These are phyloP conservation scores for Acrodontium crateriforme DNA, from an alignment of 2,329 filamentous ascomycete genomes.

Conservation along the genomic window DNA sequence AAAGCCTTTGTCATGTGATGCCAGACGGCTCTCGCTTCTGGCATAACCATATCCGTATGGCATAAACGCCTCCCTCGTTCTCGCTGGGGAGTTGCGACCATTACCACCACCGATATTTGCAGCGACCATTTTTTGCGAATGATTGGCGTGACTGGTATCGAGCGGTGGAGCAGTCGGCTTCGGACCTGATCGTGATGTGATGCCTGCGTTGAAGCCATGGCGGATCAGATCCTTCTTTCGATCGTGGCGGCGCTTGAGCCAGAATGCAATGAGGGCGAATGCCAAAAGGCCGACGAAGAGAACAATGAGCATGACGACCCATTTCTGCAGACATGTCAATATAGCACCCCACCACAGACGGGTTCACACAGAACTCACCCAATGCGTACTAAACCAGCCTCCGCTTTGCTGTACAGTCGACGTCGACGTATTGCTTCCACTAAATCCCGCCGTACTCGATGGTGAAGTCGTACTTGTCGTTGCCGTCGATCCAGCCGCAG, in stretches of 20 bases:
- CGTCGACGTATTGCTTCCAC: too few relatives aligned
- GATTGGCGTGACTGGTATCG: constrained; percentile 5
- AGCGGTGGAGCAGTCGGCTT: constrained; percentile 4
- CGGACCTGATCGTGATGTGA: constrained; percentile 18
- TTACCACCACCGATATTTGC: constrained; percentile 3
- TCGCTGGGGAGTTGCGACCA: constrained; percentile 14
- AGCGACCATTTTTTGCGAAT: constrained; percentile 1
- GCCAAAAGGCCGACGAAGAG: constrained; percentile 54
- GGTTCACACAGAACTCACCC: too few relatives aligned
- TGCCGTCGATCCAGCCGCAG: background rate
- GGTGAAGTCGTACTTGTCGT: too few relatives aligned
- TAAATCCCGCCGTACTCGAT: too few relatives aligned
- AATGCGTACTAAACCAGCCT: too few relatives aligned
- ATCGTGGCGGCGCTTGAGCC: constrained; percentile 59
- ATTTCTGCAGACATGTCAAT: too few relatives aligned
- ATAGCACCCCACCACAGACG: too few relatives aligned
- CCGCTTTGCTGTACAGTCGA: too few relatives aligned
- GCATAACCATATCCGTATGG: constrained; percentile 21
- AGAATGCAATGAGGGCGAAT: constrained; percentile 53
- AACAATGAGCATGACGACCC: constrained; percentile 69
- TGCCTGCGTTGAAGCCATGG: constrained; percentile 23
- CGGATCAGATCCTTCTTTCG: constrained; percentile 45
- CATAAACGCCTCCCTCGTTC: constrained; percentile 21
- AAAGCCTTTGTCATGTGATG: too few relatives aligned
- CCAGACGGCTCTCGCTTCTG: constrained; percentile 13